These are phyloP conservation scores for Papiliotrema terrestris DNA, from an alignment of 1,284 basidiomycete species.

Conservation along the genomic window DNA sequence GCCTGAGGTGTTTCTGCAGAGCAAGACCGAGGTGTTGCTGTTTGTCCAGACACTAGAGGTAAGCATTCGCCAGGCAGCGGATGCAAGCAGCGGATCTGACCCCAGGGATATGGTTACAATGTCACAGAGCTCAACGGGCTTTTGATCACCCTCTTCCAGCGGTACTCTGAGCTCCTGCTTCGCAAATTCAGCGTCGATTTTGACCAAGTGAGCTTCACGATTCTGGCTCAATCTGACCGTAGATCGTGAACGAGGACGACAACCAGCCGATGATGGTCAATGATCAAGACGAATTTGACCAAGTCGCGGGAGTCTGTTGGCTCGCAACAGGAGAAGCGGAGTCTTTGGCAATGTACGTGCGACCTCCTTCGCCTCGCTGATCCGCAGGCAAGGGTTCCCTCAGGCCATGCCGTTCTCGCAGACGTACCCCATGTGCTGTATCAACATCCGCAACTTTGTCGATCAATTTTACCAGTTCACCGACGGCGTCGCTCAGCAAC, in stretches of 20 bases:
- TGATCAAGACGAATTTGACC: slow-evolving; percentile 65
- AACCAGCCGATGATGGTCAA: slow-evolving; percentile 86
- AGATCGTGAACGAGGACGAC: slow-evolving; percentile 88
- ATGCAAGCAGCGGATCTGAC: slow-evolving; percentile 1
- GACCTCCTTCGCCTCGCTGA: slow-evolving; percentile 8
- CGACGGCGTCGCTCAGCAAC: slow-evolving; percentile 87
- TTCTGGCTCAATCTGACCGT: background rate
- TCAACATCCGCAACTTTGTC: slow-evolving; percentile 90
- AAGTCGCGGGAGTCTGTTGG: slow-evolving; percentile 82
- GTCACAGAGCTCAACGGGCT: slow-evolving; percentile 79
- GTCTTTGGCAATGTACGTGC: slow-evolving; percentile 59
- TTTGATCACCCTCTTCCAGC: slow-evolving; percentile 83
- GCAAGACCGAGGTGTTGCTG: slow-evolving; percentile 77
- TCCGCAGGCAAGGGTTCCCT: slow-evolving; percentile 63
- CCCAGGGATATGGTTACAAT: slow-evolving; percentile 78
- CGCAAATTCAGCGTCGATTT: slow-evolving; percentile 78
- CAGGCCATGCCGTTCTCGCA: slow-evolving; percentile 88
- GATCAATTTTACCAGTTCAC: slow-evolving; percentile 96
- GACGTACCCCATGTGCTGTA: slow-evolving; percentile 90
- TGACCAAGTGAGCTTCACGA: slow-evolving; percentile 58
- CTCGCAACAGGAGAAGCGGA: slow-evolving; percentile 66
- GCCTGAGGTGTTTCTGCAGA: slow-evolving; percentile 74
- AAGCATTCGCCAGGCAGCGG: slow-evolving; percentile 20
- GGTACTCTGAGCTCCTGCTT: slow-evolving; percentile 79
- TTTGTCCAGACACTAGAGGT: slow-evolving; percentile 95